Conservation (phyloP, 371 early-diverging fungal genomes). For the Syncephalastrum contaminatum region DNA sequence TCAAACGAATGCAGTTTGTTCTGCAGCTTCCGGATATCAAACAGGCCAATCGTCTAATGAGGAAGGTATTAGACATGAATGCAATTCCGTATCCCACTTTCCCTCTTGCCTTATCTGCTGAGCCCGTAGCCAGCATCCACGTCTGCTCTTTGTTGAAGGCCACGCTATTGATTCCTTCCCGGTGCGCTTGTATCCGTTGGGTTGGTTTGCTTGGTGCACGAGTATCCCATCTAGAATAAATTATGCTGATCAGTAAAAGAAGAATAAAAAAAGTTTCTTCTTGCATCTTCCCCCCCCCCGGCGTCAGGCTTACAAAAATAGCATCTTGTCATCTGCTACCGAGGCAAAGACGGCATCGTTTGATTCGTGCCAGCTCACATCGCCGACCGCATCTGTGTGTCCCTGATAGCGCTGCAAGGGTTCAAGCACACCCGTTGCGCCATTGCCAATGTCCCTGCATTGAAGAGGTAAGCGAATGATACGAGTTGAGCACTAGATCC, state of each 20-base stretch:
- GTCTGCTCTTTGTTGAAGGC: constrained; percentile 91
- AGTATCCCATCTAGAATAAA: constrained; percentile 64
- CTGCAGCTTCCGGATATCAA: constrained; percentile 95
- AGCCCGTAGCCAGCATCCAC: constrained; percentile 93
- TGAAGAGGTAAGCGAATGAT: neutral
- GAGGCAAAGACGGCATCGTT: constrained; percentile 88
- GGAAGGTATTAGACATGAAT: neutral
- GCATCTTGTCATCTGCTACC: constrained; percentile 93
- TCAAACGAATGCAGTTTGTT: constrained; percentile 83
- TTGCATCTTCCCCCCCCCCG: neutral
- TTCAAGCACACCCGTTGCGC: constrained; percentile 67
- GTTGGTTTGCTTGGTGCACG: constrained; percentile 60
- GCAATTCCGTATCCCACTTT: neutral
- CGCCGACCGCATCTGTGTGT: constrained; percentile 91
- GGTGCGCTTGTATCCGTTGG: constrained; percentile 82
- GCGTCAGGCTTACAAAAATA: constrained; percentile 72
- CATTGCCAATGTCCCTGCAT: constrained; percentile 39
- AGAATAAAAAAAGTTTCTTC: no score
- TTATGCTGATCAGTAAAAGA: no score
- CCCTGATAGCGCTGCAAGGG: constrained; percentile 75
- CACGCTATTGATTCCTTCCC: constrained; percentile 90
- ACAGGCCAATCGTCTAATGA: constrained; percentile 81
- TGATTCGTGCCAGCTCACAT: constrained; percentile 90
- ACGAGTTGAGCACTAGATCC: neutral
- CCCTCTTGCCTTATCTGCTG: constrained; percentile 77